A percentile compares a stretch with the other conserved stretches of the same genome.
Conservation (phyloP, 306 rosid genomes). For the Rosa lucieae region DNA sequence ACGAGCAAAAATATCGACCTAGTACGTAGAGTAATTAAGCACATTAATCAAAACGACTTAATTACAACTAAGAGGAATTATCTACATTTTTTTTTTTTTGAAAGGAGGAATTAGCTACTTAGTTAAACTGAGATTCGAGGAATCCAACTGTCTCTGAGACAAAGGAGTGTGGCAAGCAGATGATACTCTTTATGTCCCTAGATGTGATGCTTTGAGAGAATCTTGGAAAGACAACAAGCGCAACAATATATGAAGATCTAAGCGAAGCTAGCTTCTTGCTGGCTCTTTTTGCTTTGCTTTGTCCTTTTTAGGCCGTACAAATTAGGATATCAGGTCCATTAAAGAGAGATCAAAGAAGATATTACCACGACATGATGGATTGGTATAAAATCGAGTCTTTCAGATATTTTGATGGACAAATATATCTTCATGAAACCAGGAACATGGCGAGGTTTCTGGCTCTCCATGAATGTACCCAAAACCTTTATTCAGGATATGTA, state of each 20-base stretch:
- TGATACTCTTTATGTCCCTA: not conserved
- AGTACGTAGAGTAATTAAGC: too few relatives aligned
- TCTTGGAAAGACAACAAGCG: conserved; percentile 12
- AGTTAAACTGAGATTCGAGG: not conserved
- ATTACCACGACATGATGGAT: not conserved
- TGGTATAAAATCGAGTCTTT: not conserved
- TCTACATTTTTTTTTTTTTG: not conserved
- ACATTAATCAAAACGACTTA: not conserved
- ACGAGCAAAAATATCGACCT: not conserved
- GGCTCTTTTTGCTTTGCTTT: not conserved
- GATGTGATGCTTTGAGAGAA: conserved; percentile 7
- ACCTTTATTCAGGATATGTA: conserved; percentile 2
- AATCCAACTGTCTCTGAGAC: not conserved
- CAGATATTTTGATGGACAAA: not conserved
- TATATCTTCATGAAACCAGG: not conserved
- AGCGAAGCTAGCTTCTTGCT: not conserved
- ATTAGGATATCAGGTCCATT: not conserved
- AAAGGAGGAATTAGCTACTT: not conserved
- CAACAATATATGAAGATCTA: not conserved
- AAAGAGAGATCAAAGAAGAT: not conserved
- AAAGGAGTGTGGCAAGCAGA: not conserved
- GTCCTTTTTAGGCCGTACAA: not conserved
- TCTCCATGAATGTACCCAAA: not conserved
- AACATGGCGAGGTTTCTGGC: conserved; percentile 18
- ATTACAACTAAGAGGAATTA: not conserved